Evolutionary conservation across 352 stramenopile species (phyloP).

Genomic region (Globisporangium yorkense): DNA sequence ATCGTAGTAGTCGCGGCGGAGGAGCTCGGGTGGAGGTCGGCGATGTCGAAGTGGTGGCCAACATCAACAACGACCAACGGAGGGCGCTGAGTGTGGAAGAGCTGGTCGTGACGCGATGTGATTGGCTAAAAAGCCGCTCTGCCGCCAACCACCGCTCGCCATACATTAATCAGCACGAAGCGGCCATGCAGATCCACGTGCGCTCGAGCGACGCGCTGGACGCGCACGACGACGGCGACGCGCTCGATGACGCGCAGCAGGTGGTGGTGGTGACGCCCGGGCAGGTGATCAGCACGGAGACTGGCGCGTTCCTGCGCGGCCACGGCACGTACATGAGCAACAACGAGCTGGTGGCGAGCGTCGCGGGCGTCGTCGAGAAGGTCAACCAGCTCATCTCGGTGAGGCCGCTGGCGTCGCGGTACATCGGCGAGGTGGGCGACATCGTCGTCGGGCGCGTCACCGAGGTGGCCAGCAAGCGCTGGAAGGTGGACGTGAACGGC

Average conservation of each 20-base stretch:
- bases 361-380: constrained; percentile 93
- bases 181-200: constrained; percentile 18
- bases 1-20: constrained; percentile 18
- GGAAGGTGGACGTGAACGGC: constrained; percentile 93
- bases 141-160: not conserved
- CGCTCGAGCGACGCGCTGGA: constrained; percentile 4
- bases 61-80: not conserved
- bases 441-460: constrained; percentile 94
- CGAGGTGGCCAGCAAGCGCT: constrained; percentile 91
- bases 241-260: constrained; percentile 29
- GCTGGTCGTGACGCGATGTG: not conserved
- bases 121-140: not conserved
- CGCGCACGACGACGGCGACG: constrained; percentile 1
- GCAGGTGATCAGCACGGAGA: constrained; percentile 73
- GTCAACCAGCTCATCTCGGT: constrained; percentile 96
- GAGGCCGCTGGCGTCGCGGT: constrained; percentile 86
- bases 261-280: constrained; percentile 71
- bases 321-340: constrained; percentile 94
- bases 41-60: constrained; percentile 9
- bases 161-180: not conserved
- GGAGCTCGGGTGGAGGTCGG: not conserved
- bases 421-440: constrained; percentile 95
- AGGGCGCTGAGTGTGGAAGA: not conserved
- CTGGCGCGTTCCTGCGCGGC: constrained; percentile 82
- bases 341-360: constrained; percentile 88